Conservation (phyloP, 1,139 yeast species). For the Debaryomycetaceae sp. region DNA sequence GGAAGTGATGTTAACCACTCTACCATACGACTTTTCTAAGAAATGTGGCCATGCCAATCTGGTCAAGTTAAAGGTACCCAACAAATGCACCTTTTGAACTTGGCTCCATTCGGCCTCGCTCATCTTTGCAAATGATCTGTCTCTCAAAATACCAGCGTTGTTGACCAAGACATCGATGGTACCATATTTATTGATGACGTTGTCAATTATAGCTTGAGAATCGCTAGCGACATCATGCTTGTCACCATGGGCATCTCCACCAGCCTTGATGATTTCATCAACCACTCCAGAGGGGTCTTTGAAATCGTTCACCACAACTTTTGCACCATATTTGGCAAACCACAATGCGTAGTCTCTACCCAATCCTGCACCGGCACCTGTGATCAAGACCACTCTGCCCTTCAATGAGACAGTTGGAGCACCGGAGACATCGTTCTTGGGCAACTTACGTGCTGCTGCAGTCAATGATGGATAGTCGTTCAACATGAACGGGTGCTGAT, state of each 20-base stretch:
- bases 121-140: constrained; percentile 84
- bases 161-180: constrained; percentile 82
- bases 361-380: constrained; percentile 96
- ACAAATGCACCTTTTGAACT: constrained; percentile 78
- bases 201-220: constrained; percentile 72
- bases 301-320: constrained; percentile 91
- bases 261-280: constrained; percentile 70
- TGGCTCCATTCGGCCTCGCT: constrained; percentile 79
- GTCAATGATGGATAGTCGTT: constrained; percentile 59
- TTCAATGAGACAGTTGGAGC: constrained; percentile 56
- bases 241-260: constrained; percentile 83
- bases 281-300: constrained; percentile 74
- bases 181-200: constrained; percentile 76
- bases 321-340: constrained; percentile 90
- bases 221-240: constrained; percentile 77
- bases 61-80: constrained; percentile 78
- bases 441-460: constrained; percentile 48
- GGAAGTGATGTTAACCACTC: constrained; percentile 84
- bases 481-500: constrained; percentile 63
- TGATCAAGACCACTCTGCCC: constrained; percentile 83
- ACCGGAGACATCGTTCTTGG: constrained; percentile 55
- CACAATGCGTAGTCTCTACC: constrained; percentile 87
- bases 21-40: constrained; percentile 72
- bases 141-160: constrained; percentile 94
- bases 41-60: constrained; percentile 94